Percentiles rank a stretch among this genome's conserved stretches.
These are phyloP conservation scores for Fusarium sp. DNA, from an alignment of 2,329 filamentous ascomycete species.

Conservation along the genomic window DNA sequence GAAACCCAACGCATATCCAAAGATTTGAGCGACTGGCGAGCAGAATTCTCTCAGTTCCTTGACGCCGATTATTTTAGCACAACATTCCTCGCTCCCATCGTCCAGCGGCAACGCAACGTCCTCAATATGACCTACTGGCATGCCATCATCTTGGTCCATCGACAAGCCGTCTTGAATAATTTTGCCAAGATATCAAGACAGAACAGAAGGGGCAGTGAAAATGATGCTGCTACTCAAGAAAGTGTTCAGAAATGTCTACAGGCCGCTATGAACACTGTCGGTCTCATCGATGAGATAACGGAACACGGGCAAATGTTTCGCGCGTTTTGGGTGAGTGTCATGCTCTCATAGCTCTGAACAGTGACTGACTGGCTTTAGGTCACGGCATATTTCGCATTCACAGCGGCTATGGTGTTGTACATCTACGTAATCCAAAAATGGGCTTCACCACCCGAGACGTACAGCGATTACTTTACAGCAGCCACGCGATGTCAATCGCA, in stretches of 20 bases:
- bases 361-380: constrained; percentile 23
- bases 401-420: constrained; percentile 42
- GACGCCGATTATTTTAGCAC: constrained; percentile 53
- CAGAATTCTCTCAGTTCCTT: constrained; percentile 51
- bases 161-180: constrained; percentile 53
- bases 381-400: constrained; percentile 44
- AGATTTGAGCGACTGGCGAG: constrained; percentile 51
- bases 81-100: constrained; percentile 52
- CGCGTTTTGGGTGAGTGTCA: constrained; percentile 36
- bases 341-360: too few species aligned
- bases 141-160: constrained; percentile 54
- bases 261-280: constrained; percentile 39
- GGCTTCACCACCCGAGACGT: constrained; percentile 35
- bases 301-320: constrained; percentile 41
- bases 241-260: constrained; percentile 38
- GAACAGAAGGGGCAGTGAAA: neutral
- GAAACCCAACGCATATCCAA: constrained; percentile 47
- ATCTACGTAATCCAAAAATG: constrained; percentile 45
- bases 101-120: constrained; percentile 56
- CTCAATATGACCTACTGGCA: constrained; percentile 58
- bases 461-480: constrained; percentile 34
- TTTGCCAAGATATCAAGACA: constrained; percentile 42
- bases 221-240: constrained; percentile 24
- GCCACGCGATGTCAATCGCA: constrained; percentile 39
- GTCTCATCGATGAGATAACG: constrained; percentile 38